Evolutionary conservation across 2,329 filamentous ascomycete species (phyloP).

Genomic region (Pseudocercospora pini-densiflorae): DNA sequence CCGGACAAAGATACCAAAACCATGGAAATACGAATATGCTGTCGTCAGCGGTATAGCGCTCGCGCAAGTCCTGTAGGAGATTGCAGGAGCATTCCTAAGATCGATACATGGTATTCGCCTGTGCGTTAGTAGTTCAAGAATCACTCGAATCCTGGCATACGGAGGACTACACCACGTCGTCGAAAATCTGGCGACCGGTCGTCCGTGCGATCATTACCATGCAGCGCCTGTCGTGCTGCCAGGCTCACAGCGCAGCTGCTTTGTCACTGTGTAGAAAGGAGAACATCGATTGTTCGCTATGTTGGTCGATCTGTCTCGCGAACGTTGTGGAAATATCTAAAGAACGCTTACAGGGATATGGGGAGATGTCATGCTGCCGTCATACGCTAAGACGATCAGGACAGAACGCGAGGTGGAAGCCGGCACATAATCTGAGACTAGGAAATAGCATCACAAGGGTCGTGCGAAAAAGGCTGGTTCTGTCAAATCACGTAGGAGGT

Average conservation of each 20-base stretch:
- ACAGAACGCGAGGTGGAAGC: constrained; percentile 1
- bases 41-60: not conserved
- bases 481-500: not conserved
- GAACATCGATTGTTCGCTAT: not conserved
- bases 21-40: not conserved
- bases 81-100: not conserved
- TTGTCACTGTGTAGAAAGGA: not conserved
- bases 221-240: too few species aligned
- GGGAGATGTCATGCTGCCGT: constrained; percentile 5
- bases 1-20: not conserved
- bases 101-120: not conserved
- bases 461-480: not conserved
- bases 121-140: not conserved
- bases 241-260: not conserved
- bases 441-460: not conserved
- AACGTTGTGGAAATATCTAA: not conserved
- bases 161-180: not conserved
- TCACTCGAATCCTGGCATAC: not conserved
- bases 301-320: not conserved
- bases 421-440: constrained; percentile 2
- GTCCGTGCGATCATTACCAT: not conserved
- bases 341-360: not conserved
- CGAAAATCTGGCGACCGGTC: not conserved
- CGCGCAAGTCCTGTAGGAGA: not conserved
- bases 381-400: not conserved